A percentile compares a stretch with the other conserved stretches of the same genome.
These are phyloP conservation scores for Globisporangium perplexum DNA, from an alignment of 352 stramenopile species.

Conservation along the genomic window DNA sequence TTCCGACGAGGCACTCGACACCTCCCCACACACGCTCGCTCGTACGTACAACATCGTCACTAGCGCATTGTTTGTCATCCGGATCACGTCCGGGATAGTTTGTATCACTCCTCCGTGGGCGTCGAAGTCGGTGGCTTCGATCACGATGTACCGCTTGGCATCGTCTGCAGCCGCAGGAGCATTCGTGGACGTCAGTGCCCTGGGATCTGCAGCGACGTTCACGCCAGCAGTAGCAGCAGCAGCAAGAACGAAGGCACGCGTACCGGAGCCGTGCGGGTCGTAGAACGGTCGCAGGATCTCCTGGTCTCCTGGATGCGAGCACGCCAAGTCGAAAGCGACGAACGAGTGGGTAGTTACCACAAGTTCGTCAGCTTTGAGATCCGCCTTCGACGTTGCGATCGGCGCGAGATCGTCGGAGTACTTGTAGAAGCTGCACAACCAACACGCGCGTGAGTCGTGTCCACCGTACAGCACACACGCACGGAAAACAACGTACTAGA, in stretches of 20 bases:
- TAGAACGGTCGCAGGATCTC: conserved; percentile 10
- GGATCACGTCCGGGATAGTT: conserved; percentile 17
- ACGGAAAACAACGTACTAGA: conserved; percentile 7
- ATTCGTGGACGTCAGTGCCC: neutral
- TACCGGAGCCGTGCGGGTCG: conserved; percentile 9
- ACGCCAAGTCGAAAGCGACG: conserved; percentile 1
- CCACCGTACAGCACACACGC: neutral
- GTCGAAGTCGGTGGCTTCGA: conserved; percentile 25
- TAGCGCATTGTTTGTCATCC: neutral
- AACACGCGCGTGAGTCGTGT: neutral
- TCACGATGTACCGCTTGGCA: conserved; percentile 26
- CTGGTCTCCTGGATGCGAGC: conserved; percentile 1
- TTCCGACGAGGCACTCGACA: neutral
- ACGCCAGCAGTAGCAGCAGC: neutral
- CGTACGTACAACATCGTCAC: neutral
- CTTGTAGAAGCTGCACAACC: conserved; percentile 6
- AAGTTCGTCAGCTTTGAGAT: conserved; percentile 2
- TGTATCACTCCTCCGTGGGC: conserved; percentile 6
- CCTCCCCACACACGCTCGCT: neutral
- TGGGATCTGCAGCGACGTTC: neutral
- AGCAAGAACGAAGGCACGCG: conserved; percentile 1
- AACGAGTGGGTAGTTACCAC: conserved; percentile 10
- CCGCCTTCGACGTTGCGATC: neutral
- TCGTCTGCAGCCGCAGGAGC: conserved; percentile 16
- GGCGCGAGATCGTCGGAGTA: conserved; percentile 6